Percentiles rank a stretch among this genome's conserved stretches.
Conservation (phyloP, 2,329 filamentous ascomycete genomes). For the Pseudonectria buxi region DNA sequence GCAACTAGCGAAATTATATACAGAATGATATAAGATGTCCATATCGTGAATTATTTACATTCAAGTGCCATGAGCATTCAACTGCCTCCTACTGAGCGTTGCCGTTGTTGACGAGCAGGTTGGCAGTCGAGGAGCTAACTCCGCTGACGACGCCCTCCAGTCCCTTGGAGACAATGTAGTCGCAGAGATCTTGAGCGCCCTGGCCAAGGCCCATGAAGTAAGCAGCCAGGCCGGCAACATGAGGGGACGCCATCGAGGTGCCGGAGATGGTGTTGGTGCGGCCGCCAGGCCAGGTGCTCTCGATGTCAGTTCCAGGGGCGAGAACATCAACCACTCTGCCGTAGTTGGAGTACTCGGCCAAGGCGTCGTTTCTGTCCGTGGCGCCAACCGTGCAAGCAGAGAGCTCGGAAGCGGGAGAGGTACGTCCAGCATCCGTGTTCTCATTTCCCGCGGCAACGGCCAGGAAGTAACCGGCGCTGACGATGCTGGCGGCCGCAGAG, state of each 20-base stretch:
- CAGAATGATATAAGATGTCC: too few relatives aligned
- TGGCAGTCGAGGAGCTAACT: conserved; percentile 15
- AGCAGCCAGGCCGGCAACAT: conserved; percentile 35
- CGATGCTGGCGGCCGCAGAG: conserved; percentile 40
- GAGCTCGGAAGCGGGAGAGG: conserved; percentile 42
- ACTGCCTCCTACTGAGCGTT: not conserved
- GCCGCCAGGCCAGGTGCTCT: conserved; percentile 42
- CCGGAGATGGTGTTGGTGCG: conserved; percentile 35
- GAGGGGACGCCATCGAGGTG: conserved; percentile 39
- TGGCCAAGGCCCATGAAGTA: conserved; percentile 38
- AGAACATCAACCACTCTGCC: conserved; percentile 44
- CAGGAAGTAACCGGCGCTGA: conserved; percentile 42
- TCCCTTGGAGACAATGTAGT: conserved; percentile 24
- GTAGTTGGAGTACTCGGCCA: conserved; percentile 47
- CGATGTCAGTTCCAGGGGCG: conserved; percentile 41
- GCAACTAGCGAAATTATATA: too few relatives aligned
- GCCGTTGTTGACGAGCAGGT: conserved; percentile 21
- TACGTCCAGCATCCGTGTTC: conserved; percentile 34
- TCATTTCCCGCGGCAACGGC: conserved; percentile 52
- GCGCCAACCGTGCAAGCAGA: conserved; percentile 49
- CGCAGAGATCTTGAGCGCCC: conserved; percentile 12
- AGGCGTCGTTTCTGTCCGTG: conserved; percentile 31
- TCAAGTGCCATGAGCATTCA: too few relatives aligned
- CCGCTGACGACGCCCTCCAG: conserved; percentile 31
- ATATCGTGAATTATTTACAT: too few relatives aligned